Evolutionary conservation across 2,329 filamentous ascomycete genomes (phyloP).

Genomic region (Gaeumannomyces tritici): DNA sequence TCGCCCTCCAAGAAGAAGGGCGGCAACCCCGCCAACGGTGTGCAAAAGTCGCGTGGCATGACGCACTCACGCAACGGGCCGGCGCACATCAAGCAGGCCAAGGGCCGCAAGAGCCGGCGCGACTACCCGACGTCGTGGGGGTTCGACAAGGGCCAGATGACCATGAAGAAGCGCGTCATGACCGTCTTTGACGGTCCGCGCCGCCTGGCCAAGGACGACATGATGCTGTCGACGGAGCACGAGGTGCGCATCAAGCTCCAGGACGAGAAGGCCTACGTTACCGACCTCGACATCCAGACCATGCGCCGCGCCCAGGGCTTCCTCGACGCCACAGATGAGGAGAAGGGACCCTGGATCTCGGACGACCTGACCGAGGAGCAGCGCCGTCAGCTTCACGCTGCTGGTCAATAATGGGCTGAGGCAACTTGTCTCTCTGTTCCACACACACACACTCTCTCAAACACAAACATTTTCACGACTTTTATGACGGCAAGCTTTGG

Average conservation of each 20-base stretch:
- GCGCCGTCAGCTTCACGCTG: conserved; percentile 10
- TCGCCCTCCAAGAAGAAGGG: conserved; percentile 48
- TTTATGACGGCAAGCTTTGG: not conserved
- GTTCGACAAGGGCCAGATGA: conserved; percentile 86
- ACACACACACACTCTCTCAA: not conserved
- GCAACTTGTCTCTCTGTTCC: not conserved
- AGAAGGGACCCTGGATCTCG: conserved; percentile 77
- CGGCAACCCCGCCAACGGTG: conserved; percentile 44
- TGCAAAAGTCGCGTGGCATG: conserved; percentile 61
- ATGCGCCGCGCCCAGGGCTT: conserved; percentile 81
- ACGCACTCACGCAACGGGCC: conserved; percentile 69
- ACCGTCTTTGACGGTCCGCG: conserved; percentile 84
- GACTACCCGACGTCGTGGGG: conserved; percentile 94
- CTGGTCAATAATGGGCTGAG: not conserved
- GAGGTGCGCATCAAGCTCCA: conserved; percentile 80
- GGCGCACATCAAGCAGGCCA: conserved; percentile 32
- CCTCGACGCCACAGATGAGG: conserved; percentile 67
- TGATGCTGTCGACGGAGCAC: conserved; percentile 94
- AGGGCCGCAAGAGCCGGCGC: conserved; percentile 77
- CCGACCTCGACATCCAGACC: conserved; percentile 87
- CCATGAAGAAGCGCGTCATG: conserved; percentile 94
- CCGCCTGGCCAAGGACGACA: conserved; percentile 92
- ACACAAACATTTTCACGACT: not conserved
- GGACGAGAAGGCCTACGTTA: conserved; percentile 72
- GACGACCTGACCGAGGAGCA: conserved; percentile 59